Percentiles rank a stretch among this genome's conserved stretches.
phyloP scores from a whole-genome alignment of 2,329 filamentous ascomycete genomes.

The Penicillium sclerotiorum region DNA sequence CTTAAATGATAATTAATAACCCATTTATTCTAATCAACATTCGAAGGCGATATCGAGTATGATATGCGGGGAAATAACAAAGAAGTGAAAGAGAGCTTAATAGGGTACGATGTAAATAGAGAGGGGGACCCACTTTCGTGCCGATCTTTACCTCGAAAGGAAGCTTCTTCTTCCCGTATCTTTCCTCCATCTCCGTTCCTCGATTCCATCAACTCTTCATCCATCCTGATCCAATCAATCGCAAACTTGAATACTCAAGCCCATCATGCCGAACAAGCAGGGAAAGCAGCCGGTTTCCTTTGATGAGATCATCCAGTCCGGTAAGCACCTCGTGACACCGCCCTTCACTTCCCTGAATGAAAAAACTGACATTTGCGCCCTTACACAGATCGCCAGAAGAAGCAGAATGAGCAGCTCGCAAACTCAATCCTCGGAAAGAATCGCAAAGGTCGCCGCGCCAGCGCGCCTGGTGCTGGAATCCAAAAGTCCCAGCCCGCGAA shows the following conservation, averaged over 20 bases:
- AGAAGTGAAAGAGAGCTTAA: not conserved
- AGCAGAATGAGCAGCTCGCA: constrained; percentile 60
- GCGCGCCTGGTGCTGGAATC: constrained; percentile 48
- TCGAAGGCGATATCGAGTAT: too few species aligned
- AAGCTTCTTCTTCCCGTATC: too few species aligned
- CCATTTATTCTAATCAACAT: too few species aligned
- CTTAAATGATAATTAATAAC: too few species aligned
- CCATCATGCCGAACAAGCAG: constrained; percentile 39
- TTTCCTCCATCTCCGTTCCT: too few species aligned
- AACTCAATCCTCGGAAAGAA: constrained; percentile 61
- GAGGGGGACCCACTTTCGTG: too few species aligned
- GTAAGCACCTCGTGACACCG: constrained; percentile 35
- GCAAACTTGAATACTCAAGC: too few species aligned
- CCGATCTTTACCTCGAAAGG: too few species aligned
- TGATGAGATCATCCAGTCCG: constrained; percentile 55
- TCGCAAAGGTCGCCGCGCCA: constrained; percentile 45
- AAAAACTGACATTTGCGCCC: constrained; percentile 12
- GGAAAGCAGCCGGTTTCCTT: constrained; percentile 44
- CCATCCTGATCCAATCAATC: too few species aligned
- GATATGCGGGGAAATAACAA: too few species aligned
- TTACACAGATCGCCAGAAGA: constrained; percentile 53
- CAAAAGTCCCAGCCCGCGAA: constrained; percentile 45
- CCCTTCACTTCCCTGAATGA: constrained; percentile 3
- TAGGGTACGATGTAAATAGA: too few species aligned
- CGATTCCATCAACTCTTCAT: constrained; percentile 3